These are phyloP conservation scores for Phanerochaete sordida DNA, from an alignment of 768 basidiomycete genomes.

Conservation along the genomic window DNA sequence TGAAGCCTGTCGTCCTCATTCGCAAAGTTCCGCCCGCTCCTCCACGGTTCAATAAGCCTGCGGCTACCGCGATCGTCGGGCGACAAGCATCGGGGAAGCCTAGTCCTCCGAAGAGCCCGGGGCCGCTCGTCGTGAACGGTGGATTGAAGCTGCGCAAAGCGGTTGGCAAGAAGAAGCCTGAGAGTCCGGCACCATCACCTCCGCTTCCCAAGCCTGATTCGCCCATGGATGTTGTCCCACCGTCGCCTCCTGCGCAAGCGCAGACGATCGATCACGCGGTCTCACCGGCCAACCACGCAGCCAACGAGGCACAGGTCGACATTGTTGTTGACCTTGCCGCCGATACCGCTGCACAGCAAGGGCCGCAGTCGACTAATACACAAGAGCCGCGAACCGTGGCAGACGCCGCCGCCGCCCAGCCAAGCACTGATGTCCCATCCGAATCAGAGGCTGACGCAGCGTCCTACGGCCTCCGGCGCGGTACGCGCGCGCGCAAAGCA, in stretches of 20 bases:
- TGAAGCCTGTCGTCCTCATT: slow-evolving; percentile 27
- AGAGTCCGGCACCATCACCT: background rate
- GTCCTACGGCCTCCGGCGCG: slow-evolving; percentile 35
- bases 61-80: background rate
- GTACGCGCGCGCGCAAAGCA: slow-evolving; percentile 46
- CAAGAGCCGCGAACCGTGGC: background rate
- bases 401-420: background rate
- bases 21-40: slow-evolving; percentile 29
- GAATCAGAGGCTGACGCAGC: slow-evolving; percentile 8
- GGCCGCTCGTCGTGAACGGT: slow-evolving; percentile 17
- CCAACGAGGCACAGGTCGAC: background rate
- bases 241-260: background rate
- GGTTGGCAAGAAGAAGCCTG: slow-evolving; percentile 30
- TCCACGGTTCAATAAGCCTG: slow-evolving; percentile 12
- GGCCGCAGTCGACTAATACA: background rate
- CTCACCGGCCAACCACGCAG: background rate
- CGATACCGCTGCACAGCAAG: background rate
- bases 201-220: background rate
- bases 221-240: background rate
- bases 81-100: background rate
- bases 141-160: slow-evolving; percentile 38
- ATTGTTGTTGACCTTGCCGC: background rate
- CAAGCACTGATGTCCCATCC: background rate
- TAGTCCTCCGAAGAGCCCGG: slow-evolving; percentile 3
- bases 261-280: background rate